These are phyloP conservation scores for Dictyophora rubrovolvata DNA, from an alignment of 768 basidiomycete species.

Conservation along the genomic window DNA sequence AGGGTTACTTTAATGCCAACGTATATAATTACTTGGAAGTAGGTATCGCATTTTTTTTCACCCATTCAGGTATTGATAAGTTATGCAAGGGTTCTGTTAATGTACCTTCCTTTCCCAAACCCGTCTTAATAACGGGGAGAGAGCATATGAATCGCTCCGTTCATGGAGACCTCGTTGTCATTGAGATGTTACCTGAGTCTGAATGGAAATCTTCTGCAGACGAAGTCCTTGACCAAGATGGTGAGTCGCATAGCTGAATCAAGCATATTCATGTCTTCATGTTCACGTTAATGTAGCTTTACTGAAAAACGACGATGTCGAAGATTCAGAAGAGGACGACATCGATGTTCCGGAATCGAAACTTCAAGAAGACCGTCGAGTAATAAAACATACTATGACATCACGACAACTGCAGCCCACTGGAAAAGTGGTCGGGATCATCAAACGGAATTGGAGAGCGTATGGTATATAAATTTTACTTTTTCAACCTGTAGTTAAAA, in stretches of 20 bases:
- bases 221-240: constrained; percentile 89
- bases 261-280: not conserved
- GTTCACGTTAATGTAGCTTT: constrained; percentile 39
- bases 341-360: constrained; percentile 32
- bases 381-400: constrained; percentile 16
- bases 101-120: constrained; percentile 61
- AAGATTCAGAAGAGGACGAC: constrained; percentile 45
- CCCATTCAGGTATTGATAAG: not conserved
- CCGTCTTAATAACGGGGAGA: constrained; percentile 75
- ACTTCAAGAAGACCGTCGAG: constrained; percentile 32
- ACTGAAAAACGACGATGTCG: constrained; percentile 79
- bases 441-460: constrained; percentile 95
- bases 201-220: constrained; percentile 92
- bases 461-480: constrained; percentile 31
- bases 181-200: constrained; percentile 75
- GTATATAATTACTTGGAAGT: constrained; percentile 95
- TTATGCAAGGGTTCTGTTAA: constrained; percentile 62
- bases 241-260: constrained; percentile 30
- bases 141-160: constrained; percentile 95
- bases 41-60: constrained; percentile 14
- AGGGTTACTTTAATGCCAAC: constrained; percentile 93
- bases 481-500: not conserved
- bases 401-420: constrained; percentile 74
- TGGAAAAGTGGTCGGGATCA: constrained; percentile 80
- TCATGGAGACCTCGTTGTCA: constrained; percentile 84